Evolutionary conservation across 2,329 filamentous ascomycete species (phyloP).

Genomic region (Paecilomyces niveus): DNA sequence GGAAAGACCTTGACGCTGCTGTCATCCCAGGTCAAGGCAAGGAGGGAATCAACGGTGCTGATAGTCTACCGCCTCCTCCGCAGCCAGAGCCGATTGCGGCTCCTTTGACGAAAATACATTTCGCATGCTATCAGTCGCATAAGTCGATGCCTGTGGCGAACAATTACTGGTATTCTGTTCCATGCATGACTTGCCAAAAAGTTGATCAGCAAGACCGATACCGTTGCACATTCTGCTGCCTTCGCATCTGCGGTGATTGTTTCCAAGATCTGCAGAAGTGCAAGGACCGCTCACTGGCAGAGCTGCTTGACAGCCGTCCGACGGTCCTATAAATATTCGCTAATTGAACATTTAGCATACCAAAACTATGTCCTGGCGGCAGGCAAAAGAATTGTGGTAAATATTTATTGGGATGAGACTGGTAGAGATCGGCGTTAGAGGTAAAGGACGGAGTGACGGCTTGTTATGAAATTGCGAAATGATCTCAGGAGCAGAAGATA

Average conservation of each 20-base stretch:
- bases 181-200: constrained; percentile 38
- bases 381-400: background rate
- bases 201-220: constrained; percentile 29
- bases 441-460: background rate
- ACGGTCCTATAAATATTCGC: background rate
- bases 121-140: constrained; percentile 34
- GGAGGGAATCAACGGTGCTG: background rate
- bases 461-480: background rate
- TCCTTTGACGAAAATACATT: constrained; percentile 29
- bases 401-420: background rate
- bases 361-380: background rate
- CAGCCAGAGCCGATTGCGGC: constrained; percentile 27
- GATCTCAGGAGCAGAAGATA: background rate
- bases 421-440: background rate
- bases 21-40: background rate
- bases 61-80: constrained; percentile 12
- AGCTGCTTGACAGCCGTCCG: constrained; percentile 19
- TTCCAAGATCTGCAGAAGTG: constrained; percentile 25
- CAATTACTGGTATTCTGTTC: constrained; percentile 34
- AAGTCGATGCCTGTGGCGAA: constrained; percentile 25
- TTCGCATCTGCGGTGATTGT: constrained; percentile 33
- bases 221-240: constrained; percentile 35
- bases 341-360: no score
- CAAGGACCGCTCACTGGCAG: constrained; percentile 23
- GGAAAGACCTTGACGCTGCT: background rate